Evolutionary conservation across 176 grass and related monocot genomes (phyloP).

Genomic region (Alopecurus myosuroides): DNA sequence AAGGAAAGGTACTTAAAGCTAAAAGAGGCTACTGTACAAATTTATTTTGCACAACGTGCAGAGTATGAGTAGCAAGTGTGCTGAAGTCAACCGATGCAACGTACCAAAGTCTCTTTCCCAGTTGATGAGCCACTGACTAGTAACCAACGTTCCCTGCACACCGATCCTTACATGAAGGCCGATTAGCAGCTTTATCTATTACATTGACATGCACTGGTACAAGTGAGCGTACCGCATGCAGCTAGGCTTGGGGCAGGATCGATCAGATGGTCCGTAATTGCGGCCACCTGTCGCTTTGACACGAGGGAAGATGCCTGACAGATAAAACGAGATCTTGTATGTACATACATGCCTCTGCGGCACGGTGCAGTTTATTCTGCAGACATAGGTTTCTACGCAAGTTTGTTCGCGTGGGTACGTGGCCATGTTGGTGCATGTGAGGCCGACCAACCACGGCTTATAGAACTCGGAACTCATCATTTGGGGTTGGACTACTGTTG

Average conservation of each 20-base stretch:
- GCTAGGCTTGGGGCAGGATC: neutral
- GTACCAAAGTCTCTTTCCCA: neutral
- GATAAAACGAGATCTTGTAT: slow-evolving; percentile 28
- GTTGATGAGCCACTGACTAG: neutral
- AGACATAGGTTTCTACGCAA: neutral
- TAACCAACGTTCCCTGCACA: neutral
- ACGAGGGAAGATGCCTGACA: neutral
- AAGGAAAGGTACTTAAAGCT: neutral
- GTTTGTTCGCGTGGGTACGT: neutral
- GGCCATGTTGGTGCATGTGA: slow-evolving; percentile 26
- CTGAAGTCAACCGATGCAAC: neutral
- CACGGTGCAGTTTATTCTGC: slow-evolving; percentile 9
- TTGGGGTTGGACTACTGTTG: neutral
- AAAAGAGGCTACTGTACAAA: neutral
- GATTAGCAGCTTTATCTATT: neutral
- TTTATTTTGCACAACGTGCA: neutral
- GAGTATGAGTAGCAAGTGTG: neutral
- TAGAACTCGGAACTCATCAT: neutral
- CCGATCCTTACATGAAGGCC: neutral
- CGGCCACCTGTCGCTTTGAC: neutral
- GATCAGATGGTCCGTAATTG: neutral
- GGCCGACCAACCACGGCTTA: neutral
- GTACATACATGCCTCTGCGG: neutral
- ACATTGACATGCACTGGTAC: neutral
- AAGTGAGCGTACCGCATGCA: neutral